These are phyloP conservation scores for Endocalyx cinctus DNA, from an alignment of 2,329 filamentous ascomycete genomes.

Conservation along the genomic window DNA sequence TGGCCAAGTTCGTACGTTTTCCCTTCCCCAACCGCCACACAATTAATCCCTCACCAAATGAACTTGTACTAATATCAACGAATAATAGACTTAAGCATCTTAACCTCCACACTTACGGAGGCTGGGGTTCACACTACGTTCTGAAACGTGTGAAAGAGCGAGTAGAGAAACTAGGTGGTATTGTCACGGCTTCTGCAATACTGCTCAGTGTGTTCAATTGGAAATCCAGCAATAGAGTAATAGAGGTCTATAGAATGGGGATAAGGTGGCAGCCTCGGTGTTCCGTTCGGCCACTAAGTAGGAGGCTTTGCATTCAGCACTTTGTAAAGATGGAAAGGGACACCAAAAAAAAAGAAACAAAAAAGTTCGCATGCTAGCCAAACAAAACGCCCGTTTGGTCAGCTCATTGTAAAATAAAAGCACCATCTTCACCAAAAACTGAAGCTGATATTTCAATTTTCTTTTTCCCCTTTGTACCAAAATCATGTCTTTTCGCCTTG, in stretches of 20 bases:
- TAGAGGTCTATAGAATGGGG: constrained; percentile 27
- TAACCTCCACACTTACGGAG: constrained; percentile 24
- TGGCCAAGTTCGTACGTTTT: constrained; percentile 77
- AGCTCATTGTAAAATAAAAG: too few species aligned
- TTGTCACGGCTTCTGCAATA: constrained; percentile 14
- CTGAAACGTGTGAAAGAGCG: constrained; percentile 23
- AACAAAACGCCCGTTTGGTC: too few species aligned
- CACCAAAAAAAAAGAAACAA: too few species aligned
- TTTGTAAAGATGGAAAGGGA: constrained; percentile 29
- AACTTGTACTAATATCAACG: too few species aligned
- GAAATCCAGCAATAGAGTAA: constrained; percentile 30
- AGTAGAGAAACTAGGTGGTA: constrained; percentile 17
- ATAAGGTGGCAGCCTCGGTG: constrained; percentile 18
- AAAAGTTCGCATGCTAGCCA: too few species aligned
- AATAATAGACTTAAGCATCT: constrained; percentile 29
- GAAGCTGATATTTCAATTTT: too few species aligned
- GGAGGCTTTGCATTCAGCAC: constrained; percentile 27
- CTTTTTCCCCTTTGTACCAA: too few species aligned
- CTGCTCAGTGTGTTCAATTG: constrained; percentile 23
- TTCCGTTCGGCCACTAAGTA: constrained; percentile 16
- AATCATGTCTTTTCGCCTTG: too few species aligned
- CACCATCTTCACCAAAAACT: too few species aligned
- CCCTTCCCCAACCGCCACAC: too few species aligned
- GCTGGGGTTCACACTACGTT: constrained; percentile 24
- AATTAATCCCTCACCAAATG: too few species aligned